phyloP scores from a whole-genome alignment of 441 rosid genomes.

The Oxalis stricta region DNA sequence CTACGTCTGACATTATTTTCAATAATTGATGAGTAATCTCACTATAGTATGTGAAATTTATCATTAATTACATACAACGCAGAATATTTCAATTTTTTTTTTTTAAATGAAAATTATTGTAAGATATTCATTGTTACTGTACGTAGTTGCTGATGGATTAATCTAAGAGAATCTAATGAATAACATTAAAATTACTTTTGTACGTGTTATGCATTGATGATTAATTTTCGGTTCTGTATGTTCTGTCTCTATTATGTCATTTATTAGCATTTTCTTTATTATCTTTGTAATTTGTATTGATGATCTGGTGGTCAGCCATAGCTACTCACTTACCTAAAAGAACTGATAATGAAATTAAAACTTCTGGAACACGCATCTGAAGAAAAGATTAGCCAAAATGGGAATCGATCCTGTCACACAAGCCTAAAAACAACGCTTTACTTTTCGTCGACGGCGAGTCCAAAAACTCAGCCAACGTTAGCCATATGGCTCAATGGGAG shows the following conservation, averaged over 20 bases:
- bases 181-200: conserved; percentile 3
- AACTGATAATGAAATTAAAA: conserved; percentile 97
- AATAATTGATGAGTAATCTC: too few relatives aligned
- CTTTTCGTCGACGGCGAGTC: conserved; percentile 47
- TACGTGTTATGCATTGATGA: too few relatives aligned
- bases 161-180: too few relatives aligned
- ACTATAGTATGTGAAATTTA: too few relatives aligned
- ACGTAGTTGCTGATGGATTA: too few relatives aligned
- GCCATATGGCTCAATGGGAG: conserved; percentile 99
- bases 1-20: too few relatives aligned
- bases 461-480: conserved; percentile 75
- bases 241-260: conserved; percentile 10
- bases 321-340: conserved; percentile 88
- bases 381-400: conserved; percentile 79
- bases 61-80: too few relatives aligned
- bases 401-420: conserved; percentile 99
- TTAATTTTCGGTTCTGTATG: conserved; percentile 9
- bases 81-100: too few relatives aligned
- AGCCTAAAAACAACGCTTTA: conserved; percentile 67
- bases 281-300: too few relatives aligned
- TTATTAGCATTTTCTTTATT: conserved; percentile 10
- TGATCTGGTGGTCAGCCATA: conserved; percentile 97
- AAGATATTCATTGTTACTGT: too few relatives aligned
- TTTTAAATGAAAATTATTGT: too few relatives aligned
- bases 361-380: conserved; percentile 96